Base-by-base conservation (phyloP, 2,329 filamentous ascomycete species). In the Diaporthe citrichinensis region DNA sequence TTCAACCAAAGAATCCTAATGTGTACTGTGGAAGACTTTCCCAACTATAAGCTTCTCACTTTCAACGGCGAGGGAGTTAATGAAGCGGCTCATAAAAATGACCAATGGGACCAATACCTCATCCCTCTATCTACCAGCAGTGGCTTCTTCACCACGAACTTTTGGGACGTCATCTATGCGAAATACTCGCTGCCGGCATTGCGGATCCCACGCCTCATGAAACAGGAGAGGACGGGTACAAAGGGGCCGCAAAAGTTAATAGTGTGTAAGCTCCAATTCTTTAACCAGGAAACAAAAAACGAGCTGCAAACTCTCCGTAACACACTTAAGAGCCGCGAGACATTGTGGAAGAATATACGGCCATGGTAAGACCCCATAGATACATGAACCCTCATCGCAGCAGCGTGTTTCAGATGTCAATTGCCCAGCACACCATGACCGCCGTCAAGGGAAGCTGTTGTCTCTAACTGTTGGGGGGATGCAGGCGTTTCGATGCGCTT, bases 261-360 rank as follows among this genome's bases (percentile, higher is more conserved):
- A 20, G 1, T 3, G 23, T 67, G 62, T 31, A 14, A n/a, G 2
- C 1, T 5, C 7, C 3, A 34, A 49, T 17, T 36, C 44, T 10
- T 67, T 5, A 36, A 12, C 1, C 5, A 25, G 4, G 65, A 68
- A 9, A 39, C 15, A 25, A 6, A 5, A 3, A 5, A 5, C 0
- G 65, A 69, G 34, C 34, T 69, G 4, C 4, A 41, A 3, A 12
- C 4, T 3, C 8, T 69, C 31, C 4, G 34, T 14, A n/a, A 8
- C 1, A 6, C 3, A 1, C 2, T 23, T 3, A 4, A 1, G 2
- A 28, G 4, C 39, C 49, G 46, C 4, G n/a, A 4, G 34, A 1
- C 7, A 14, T 39, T 20, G 15, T 20, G 34, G 46, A 8, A 28
- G 15, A 53, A 12, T 2, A 15, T 69, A 15, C 46, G 65, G 36